Evolutionary conservation across 768 basidiomycete species (phyloP), one percentile per base, ranked within the genome.

Genomic region (Lactifluus echinatus): DNA sequence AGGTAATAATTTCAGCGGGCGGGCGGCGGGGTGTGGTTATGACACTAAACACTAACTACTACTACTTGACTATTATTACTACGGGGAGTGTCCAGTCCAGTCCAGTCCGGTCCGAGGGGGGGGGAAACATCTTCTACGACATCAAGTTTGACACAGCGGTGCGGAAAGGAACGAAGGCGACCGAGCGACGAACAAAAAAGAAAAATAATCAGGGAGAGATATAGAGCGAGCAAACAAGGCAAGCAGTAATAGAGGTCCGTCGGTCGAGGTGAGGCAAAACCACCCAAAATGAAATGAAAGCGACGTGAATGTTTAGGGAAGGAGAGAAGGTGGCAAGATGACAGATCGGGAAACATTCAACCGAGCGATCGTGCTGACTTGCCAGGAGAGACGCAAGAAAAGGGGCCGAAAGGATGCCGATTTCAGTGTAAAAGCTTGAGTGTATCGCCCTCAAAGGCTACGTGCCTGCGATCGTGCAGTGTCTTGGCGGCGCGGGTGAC

Each of bases 401-500:
- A n/a, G 31, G 23, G n/a, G 53, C 4, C n/a, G 8, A 12, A 14
- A 1, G 4, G 8, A 4, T 33, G 12, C 40, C 4, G 8, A 17
- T 17, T 50, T 50, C 29, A 54, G 21, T 43, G 51, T 33, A 59
- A 23, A 29, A 53, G 51, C 42, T 69, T 67, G 39, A 72, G 62
- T 48, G 67, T 68, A 49, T 72, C 71, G 26, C 71, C 71, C 42
- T 70, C 65, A 56, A 72, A 67, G 10, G 64, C 62, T 50, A 68
- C 60, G 42, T 63, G 59, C 37, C 69, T 67, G 29, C 65, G 66
- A 37, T 68, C 69, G 43, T 64, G 67, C 36, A 71, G 56, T n/a
- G 66, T 63, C 43, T 61, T 67, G 28, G 67, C 69, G 24, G 68
- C 69, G 51, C 66, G 67, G 26, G 66, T 69, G 17, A 89, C 85